Conservation (phyloP, 805 yeast genomes). For the Zygosaccharomyces siamensis region DNA sequence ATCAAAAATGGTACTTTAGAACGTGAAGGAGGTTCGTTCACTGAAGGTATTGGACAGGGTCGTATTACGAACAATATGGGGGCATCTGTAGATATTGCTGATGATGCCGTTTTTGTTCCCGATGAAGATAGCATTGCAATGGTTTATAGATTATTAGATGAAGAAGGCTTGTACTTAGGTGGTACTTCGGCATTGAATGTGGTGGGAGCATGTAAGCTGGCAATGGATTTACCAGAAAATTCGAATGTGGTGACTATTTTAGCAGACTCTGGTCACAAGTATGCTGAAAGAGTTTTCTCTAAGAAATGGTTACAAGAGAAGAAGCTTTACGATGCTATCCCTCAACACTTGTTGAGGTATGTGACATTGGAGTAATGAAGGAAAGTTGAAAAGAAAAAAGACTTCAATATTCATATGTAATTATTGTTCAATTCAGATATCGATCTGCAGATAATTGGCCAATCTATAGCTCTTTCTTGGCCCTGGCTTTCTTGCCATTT, state of each 20-base stretch:
- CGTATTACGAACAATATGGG: slow-evolving; percentile 79
- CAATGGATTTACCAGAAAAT: slow-evolving; percentile 68
- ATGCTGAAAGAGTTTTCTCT: slow-evolving; percentile 76
- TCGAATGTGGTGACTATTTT: slow-evolving; percentile 82
- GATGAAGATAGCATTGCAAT: slow-evolving; percentile 79
- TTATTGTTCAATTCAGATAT: slow-evolving; percentile 72
- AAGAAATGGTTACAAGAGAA: slow-evolving; percentile 71
- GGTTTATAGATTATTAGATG: slow-evolving; percentile 78
- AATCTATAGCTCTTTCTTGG: slow-evolving; percentile 62
- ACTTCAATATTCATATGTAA: slow-evolving; percentile 37
- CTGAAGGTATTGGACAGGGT: slow-evolving; percentile 97
- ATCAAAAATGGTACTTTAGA: slow-evolving; percentile 68
- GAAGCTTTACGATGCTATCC: slow-evolving; percentile 59
- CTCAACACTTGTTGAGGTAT: slow-evolving; percentile 66
- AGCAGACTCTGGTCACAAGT: slow-evolving; percentile 87
- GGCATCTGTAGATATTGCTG: slow-evolving; percentile 66
- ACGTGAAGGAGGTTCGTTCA: slow-evolving; percentile 78
- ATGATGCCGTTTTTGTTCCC: slow-evolving; percentile 73
- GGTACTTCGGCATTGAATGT: slow-evolving; percentile 90
- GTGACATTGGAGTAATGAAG: slow-evolving; percentile 38
- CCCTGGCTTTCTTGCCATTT: slow-evolving; percentile 41
- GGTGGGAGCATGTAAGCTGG: slow-evolving; percentile 79
- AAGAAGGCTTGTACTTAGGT: slow-evolving; percentile 86
- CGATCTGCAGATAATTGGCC: slow-evolving; percentile 84
- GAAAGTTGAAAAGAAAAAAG: not conserved